Percentiles rank a stretch among this genome's conserved stretches.
These are phyloP conservation scores for Penicillium manginii DNA, from an alignment of 495 filamentous ascomycete genomes.

Conservation along the genomic window DNA sequence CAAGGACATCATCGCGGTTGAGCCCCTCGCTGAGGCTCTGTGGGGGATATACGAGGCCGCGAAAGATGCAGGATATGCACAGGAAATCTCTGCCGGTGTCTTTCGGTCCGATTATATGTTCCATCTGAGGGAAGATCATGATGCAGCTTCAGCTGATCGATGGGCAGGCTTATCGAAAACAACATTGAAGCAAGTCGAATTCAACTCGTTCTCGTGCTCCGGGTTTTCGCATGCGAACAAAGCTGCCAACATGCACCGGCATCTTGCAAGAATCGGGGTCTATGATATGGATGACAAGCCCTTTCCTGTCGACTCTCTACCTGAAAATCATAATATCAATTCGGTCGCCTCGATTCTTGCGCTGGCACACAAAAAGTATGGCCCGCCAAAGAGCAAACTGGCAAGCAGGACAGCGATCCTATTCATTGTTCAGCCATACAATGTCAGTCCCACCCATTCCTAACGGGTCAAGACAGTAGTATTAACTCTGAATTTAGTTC, in stretches of 20 bases:
- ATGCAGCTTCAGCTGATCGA: neutral
- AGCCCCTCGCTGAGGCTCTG: slow-evolving; percentile 70
- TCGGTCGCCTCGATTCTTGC: slow-evolving; percentile 66
- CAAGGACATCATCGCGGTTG: slow-evolving; percentile 57
- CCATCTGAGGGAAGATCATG: slow-evolving; percentile 49
- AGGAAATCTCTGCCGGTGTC: slow-evolving; percentile 71
- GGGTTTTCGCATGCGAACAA: slow-evolving; percentile 64
- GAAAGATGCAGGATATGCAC: slow-evolving; percentile 61
- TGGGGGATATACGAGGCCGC: slow-evolving; percentile 76
- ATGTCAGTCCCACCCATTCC: slow-evolving; percentile 35
- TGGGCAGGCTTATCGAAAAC: neutral
- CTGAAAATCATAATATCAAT: slow-evolving; percentile 61
- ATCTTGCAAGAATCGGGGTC: slow-evolving; percentile 26
- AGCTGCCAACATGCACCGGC: slow-evolving; percentile 68
- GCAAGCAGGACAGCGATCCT: slow-evolving; percentile 54
- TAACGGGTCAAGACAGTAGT: neutral
- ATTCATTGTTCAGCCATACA: slow-evolving; percentile 77
- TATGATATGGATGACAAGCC: slow-evolving; percentile 20
- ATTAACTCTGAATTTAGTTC: slow-evolving; percentile 35
- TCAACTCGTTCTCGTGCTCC: slow-evolving; percentile 88
- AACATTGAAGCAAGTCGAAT: slow-evolving; percentile 83
- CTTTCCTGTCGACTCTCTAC: slow-evolving; percentile 51
- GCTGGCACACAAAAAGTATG: slow-evolving; percentile 70
- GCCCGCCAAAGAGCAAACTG: slow-evolving; percentile 33
- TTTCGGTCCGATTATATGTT: slow-evolving; percentile 95